These are phyloP conservation scores for Haematococcus sp. DNA, from an alignment of 139 green algal species.

Conservation along the genomic window DNA sequence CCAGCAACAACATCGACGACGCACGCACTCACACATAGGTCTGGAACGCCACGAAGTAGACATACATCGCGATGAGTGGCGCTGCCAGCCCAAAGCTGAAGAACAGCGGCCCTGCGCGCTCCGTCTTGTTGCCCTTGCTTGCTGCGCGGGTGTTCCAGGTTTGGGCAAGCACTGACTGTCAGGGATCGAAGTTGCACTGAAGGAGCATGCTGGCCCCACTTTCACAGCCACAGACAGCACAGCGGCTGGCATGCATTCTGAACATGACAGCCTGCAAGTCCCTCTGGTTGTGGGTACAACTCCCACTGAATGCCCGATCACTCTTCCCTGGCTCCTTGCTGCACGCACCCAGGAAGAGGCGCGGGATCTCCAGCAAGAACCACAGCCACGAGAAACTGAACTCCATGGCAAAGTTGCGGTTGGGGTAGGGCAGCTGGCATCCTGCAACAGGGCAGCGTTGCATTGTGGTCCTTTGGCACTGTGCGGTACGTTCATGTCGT, in stretches of 20 bases:
- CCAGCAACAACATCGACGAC: too few species aligned
- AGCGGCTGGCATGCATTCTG: too few species aligned
- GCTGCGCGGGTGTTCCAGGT: slow-evolving; percentile 30
- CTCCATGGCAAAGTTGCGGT: slow-evolving; percentile 51
- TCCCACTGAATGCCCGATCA: too few species aligned
- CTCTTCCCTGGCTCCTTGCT: too few species aligned
- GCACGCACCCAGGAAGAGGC: slow-evolving; percentile 52
- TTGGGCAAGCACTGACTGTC: too few species aligned
- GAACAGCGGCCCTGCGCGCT: slow-evolving; percentile 42
- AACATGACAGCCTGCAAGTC: too few species aligned
- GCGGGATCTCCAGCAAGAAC: slow-evolving; percentile 47
- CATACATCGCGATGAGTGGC: slow-evolving; percentile 50
- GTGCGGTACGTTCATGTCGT: too few species aligned
- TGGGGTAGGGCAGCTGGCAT: slow-evolving; percentile 47
- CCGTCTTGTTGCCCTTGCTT: slow-evolving; percentile 66
- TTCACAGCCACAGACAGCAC: too few species aligned
- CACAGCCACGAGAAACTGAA: slow-evolving; percentile 53
- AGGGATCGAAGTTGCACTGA: too few species aligned
- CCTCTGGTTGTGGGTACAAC: too few species aligned
- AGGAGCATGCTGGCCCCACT: too few species aligned
- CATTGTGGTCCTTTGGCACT: too few species aligned
- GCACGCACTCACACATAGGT: slow-evolving; percentile 58
- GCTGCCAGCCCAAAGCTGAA: slow-evolving; percentile 40
- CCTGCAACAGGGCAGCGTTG: slow-evolving; percentile 33
- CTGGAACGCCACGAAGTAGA: slow-evolving; percentile 59